These are phyloP conservation scores for Rhizophora mangle DNA, from an alignment of 345 rosid species.

Conservation along the genomic window DNA sequence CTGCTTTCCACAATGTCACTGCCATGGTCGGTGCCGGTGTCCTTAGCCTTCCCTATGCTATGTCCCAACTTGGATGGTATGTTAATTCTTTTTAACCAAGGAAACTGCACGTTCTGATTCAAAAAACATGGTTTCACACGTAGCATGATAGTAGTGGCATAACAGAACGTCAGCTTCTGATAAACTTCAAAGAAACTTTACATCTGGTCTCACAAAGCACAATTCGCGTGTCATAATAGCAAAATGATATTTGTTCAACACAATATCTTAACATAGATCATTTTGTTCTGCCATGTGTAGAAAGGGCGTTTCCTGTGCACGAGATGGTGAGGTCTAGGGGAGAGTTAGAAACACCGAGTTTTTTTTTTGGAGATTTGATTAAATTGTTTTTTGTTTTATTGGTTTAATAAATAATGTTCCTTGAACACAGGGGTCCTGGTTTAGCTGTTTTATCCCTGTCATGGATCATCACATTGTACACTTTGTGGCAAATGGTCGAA, in stretches of 20 bases:
- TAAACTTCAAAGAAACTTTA: too few species aligned
- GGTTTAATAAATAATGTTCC: background rate
- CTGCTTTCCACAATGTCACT: constrained; percentile 85
- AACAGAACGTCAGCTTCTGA: background rate
- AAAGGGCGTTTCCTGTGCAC: too few species aligned
- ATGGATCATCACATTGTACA: constrained; percentile 71
- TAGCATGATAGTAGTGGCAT: background rate
- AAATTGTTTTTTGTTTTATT: too few species aligned
- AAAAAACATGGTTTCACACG: background rate
- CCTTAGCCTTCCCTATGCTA: constrained; percentile 81
- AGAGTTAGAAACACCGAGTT: too few species aligned
- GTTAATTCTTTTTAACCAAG: background rate
- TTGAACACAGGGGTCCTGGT: constrained; percentile 66
- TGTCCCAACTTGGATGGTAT: constrained; percentile 83
- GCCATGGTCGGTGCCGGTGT: constrained; percentile 96
- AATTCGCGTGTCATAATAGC: too few species aligned
- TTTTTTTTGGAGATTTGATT: too few species aligned
- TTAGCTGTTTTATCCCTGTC: constrained; percentile 43
- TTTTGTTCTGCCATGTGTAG: too few species aligned
- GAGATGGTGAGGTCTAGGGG: too few species aligned
- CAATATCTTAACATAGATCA: too few species aligned
- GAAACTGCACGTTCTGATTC: background rate
- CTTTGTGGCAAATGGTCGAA: constrained; percentile 91
- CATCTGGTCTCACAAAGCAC: too few species aligned
- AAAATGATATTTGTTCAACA: too few species aligned